Percentiles rank a stretch among this genome's conserved stretches.
Conservation (phyloP, 805 yeast genomes). For the Starmerella floris region DNA sequence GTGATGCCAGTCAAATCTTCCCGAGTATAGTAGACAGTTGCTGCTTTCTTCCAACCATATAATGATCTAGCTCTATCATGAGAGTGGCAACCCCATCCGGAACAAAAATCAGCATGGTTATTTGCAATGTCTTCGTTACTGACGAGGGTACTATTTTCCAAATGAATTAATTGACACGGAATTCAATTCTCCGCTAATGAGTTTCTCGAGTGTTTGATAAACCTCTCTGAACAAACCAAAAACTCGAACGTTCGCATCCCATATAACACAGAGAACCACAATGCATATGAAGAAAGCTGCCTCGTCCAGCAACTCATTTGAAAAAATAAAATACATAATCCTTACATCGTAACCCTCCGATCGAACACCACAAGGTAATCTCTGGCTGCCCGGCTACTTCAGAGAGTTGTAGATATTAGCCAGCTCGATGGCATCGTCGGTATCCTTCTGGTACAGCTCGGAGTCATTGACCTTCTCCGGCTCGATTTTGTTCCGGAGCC, state of each 20-base stretch:
- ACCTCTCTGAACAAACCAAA: too few species aligned
- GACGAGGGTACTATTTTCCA: slow-evolving; percentile 54
- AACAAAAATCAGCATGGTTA: slow-evolving; percentile 36
- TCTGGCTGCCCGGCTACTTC: background rate
- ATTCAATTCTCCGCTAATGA: too few species aligned
- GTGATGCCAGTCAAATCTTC: slow-evolving; percentile 53
- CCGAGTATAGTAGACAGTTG: slow-evolving; percentile 83
- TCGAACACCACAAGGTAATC: background rate
- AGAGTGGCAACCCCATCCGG: slow-evolving; percentile 90
- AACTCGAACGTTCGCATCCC: too few species aligned
- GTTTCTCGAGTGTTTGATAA: too few species aligned
- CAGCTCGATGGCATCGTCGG: slow-evolving; percentile 17
- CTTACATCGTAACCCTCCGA: background rate
- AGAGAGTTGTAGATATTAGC: slow-evolving; percentile 10
- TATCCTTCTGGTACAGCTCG: slow-evolving; percentile 7
- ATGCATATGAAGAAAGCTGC: too few species aligned
- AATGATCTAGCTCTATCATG: slow-evolving; percentile 47
- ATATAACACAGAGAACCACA: too few species aligned
- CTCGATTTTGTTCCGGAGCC: slow-evolving; percentile 28
- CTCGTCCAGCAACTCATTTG: background rate
- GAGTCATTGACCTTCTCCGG: slow-evolving; percentile 11
- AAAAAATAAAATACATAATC: background rate
- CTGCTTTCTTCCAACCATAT: slow-evolving; percentile 52
- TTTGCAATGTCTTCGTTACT: slow-evolving; percentile 37
- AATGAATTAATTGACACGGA: slow-evolving; percentile 57